Evolutionary conservation across 805 yeast genomes (phyloP).

Genomic region (Clavispora phyllophila): DNA sequence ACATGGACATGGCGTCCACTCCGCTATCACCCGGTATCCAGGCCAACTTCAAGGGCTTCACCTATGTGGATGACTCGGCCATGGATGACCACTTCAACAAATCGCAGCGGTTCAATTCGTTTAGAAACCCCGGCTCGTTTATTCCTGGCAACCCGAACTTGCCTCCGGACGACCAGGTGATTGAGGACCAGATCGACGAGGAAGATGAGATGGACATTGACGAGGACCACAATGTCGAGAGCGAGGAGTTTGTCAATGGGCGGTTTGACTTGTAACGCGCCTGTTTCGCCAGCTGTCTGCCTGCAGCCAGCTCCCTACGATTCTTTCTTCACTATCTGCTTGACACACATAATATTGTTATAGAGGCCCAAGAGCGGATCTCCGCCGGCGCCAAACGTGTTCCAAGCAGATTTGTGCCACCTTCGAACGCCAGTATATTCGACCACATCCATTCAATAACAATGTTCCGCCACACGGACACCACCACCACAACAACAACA

Average conservation of each 20-base stretch:
- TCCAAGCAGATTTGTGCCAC: neutral
- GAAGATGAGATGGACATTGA: slow-evolving; percentile 47
- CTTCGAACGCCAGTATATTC: too few species aligned
- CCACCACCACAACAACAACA: too few species aligned
- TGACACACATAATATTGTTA: neutral
- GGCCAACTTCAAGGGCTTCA: slow-evolving; percentile 94
- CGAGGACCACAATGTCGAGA: slow-evolving; percentile 59
- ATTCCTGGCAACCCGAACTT: slow-evolving; percentile 75
- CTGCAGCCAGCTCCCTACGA: too few species aligned
- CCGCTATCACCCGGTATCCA: slow-evolving; percentile 94
- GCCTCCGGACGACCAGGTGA: slow-evolving; percentile 81
- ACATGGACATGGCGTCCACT: slow-evolving; percentile 60
- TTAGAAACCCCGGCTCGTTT: slow-evolving; percentile 57
- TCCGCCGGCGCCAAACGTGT: neutral
- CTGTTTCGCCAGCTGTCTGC: too few species aligned
- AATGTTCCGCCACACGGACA: too few species aligned
- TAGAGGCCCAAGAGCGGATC: neutral
- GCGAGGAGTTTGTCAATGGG: slow-evolving; percentile 79
- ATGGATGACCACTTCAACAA: slow-evolving; percentile 76
- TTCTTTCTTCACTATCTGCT: too few species aligned
- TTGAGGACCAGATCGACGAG: slow-evolving; percentile 53
- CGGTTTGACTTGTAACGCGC: slow-evolving; percentile 70
- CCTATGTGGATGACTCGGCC: slow-evolving; percentile 90
- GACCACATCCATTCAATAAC: neutral
- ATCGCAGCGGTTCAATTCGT: slow-evolving; percentile 32